phyloP scores from a whole-genome alignment of 306 rosid species.

The Rosa rugosa region DNA sequence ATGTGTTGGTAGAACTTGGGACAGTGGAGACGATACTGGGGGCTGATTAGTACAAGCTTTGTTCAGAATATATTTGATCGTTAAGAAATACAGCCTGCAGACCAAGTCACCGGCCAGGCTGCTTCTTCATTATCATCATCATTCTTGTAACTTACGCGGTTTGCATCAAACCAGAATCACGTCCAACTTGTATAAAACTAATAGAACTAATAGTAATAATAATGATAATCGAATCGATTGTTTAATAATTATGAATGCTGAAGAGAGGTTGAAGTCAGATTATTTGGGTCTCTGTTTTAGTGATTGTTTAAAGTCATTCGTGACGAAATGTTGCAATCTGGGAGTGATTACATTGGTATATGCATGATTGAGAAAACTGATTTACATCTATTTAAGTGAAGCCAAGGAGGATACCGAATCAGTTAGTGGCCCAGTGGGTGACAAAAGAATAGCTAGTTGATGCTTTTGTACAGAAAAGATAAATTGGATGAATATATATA shows the following conservation, averaged over 20 bases:
- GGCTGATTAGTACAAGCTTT: conserved; percentile 39
- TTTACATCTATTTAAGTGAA: conserved; percentile 21
- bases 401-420: conserved; percentile 45
- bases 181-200: conserved; percentile 7
- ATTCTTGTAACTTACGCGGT: conserved; percentile 38
- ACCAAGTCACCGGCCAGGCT: conserved; percentile 19
- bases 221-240: background rate
- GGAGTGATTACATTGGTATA: background rate
- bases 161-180: conserved; percentile 30
- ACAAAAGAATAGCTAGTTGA: conserved; percentile 32
- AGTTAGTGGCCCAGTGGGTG: conserved; percentile 27
- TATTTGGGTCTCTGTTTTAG: background rate
- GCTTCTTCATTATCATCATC: conserved; percentile 12
- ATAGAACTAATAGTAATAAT: background rate
- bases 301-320: conserved; percentile 14
- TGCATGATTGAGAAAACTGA: background rate
- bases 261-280: conserved; percentile 16
- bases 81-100: conserved; percentile 14
- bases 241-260: background rate
- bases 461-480: conserved; percentile 1
- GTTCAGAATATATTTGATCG: conserved; percentile 27
- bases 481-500: background rate
- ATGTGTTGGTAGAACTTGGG: conserved; percentile 59
- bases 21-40: conserved; percentile 57
- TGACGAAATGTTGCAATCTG: conserved; percentile 5